Conservation (phyloP, 2,329 filamentous ascomycete genomes). For the Cercospora citrullina region DNA sequence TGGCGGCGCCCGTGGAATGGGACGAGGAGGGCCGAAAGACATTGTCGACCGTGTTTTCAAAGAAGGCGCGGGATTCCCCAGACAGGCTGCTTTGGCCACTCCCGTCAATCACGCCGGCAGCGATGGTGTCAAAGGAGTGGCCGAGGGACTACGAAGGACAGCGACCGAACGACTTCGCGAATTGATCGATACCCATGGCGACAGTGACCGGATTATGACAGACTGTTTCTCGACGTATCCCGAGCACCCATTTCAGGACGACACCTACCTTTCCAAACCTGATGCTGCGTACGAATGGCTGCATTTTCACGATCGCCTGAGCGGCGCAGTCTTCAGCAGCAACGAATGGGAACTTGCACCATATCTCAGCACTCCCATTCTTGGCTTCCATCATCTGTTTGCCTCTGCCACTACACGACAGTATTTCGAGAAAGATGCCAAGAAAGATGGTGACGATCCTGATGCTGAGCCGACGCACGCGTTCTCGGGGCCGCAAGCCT, state of each 20-base stretch:
- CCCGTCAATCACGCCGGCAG: slow-evolving; percentile 23
- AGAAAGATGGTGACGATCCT: slow-evolving; percentile 42
- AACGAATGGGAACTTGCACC: slow-evolving; percentile 92
- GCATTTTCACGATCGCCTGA: slow-evolving; percentile 84
- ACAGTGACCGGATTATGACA: slow-evolving; percentile 73
- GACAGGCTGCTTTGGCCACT: slow-evolving; percentile 38
- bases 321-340: slow-evolving; percentile 72
- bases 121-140: slow-evolving; percentile 59
- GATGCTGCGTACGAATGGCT: slow-evolving; percentile 90
- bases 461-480: slow-evolving; percentile 52
- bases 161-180: slow-evolving; percentile 71
- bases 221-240: slow-evolving; percentile 88
- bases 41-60: slow-evolving; percentile 77
- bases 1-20: slow-evolving; percentile 68
- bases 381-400: slow-evolving; percentile 91
- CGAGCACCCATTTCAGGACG: slow-evolving; percentile 86
- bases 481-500: slow-evolving; percentile 78
- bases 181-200: slow-evolving; percentile 77
- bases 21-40: slow-evolving; percentile 70
- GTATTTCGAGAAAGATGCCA: slow-evolving; percentile 44
- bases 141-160: slow-evolving; percentile 70
- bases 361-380: slow-evolving; percentile 81
- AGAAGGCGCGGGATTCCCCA: slow-evolving; percentile 75
- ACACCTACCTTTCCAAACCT: slow-evolving; percentile 86
- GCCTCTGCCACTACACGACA: slow-evolving; percentile 64